Percentiles rank a stretch among this genome's conserved stretches.
Conservation (phyloP, 2,329 filamentous ascomycete species). For the Colletotrichum trifolii region DNA sequence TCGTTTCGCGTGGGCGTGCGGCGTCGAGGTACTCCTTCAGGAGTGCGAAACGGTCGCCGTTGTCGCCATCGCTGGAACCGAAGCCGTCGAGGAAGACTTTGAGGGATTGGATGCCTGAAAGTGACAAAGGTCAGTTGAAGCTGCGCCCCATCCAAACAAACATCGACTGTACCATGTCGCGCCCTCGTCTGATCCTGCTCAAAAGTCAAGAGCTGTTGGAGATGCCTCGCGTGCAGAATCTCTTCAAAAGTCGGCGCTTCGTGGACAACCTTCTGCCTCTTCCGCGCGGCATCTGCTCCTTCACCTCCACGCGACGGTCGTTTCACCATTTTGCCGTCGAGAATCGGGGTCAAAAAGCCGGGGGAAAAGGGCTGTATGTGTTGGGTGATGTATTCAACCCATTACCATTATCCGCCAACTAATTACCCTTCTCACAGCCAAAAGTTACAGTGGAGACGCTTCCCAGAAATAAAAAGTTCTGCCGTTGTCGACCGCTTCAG, state of each 20-base stretch:
- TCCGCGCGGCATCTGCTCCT: conserved; percentile 55
- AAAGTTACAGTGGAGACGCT: conserved; percentile 22
- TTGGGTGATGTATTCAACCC: not conserved
- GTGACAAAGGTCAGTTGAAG: not conserved
- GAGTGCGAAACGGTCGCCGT: conserved; percentile 65
- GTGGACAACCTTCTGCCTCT: conserved; percentile 67
- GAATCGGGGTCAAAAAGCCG: not conserved
- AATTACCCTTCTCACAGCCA: conserved; percentile 3
- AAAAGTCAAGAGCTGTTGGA: conserved; percentile 76
- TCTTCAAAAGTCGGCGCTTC: conserved; percentile 70
- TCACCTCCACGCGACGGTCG: conserved; percentile 53
- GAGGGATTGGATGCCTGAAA: conserved; percentile 72
- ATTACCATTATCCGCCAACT: not conserved
- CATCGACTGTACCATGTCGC: conserved; percentile 65
- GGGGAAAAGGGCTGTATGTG: not conserved
- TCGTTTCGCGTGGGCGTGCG: conserved; percentile 58
- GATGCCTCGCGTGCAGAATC: conserved; percentile 71
- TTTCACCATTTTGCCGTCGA: conserved; percentile 54
- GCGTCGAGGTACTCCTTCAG: conserved; percentile 75
- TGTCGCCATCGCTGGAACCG: conserved; percentile 60
- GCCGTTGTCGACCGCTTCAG: conserved; percentile 32
- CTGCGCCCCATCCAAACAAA: not conserved
- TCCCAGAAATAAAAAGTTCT: conserved; percentile 39
- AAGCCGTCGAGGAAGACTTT: conserved; percentile 78
- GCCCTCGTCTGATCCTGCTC: conserved; percentile 75